Base-by-base conservation (phyloP, 2,329 filamentous ascomycete genomes). In the Cordyceps farinosa region DNA sequence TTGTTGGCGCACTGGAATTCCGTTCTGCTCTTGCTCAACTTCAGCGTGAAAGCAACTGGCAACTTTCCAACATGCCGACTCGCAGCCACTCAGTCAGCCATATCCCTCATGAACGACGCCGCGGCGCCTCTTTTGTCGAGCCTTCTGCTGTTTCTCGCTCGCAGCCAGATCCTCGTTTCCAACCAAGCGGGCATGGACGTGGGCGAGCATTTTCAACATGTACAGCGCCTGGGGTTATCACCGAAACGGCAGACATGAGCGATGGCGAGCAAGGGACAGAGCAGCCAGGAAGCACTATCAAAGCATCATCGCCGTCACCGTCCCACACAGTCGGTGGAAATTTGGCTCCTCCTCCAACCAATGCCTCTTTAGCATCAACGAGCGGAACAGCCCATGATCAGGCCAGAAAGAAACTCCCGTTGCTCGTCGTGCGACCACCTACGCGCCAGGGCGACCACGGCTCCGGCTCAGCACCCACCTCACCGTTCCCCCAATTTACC, bases 1-100 rank as follows among this genome's bases (percentile, higher is more conserved):
- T 99, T 53, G 89, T 99, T 3, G 95, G 95, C 50, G 95, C 91
- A 9, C 80, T 99, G 63, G 95, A 99, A 76, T 99, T 99, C 70
- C 86, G 93, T 69, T 94, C 94, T 2, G 89, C 97, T 3, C 79
- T 99, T 52, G 89, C 91, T n/a, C 92, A 92, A 3, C 78, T 99
- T 63, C 88, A 96, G 70, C 90, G 88, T 67, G 90, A 92, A 62
- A 86, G 90, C 70, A 95, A 91, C 67, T 85, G 90, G 32, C 87
- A 88, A 69, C 83, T 90, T 22, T 84, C 87, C 50, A 84, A 87
- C 2, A 87, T 96, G 65, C 83, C 87, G 67, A 76, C 87, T 30
- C 84, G 90, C 65, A 86, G 88, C 69, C 75, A 77, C 47, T 80
- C 79, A 0, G 73, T 76, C 10, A 66, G 72, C 50, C 70, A 75